Base-by-base conservation (phyloP, 179 eudicot species). In the Pouteria campechiana region DNA sequence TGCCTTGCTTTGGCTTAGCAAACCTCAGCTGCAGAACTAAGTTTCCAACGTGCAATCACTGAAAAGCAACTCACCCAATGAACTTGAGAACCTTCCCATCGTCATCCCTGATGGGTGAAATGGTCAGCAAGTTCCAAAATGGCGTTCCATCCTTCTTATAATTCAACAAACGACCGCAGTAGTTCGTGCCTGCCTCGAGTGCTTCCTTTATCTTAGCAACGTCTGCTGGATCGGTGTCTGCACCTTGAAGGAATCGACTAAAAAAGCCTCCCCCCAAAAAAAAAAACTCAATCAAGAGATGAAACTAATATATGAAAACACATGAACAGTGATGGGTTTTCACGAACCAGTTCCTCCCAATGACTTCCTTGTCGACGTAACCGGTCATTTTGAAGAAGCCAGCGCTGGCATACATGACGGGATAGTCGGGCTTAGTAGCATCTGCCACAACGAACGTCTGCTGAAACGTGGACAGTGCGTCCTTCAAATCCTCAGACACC, bases 341-440 rank as follows among this genome's bases (percentile, higher is more conserved):
- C 6, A 35, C 8, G 3, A 17, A 79, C 98, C 96, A 79, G 67
- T 86, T 90, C 58, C 98, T 61, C 34, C 98, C 98, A 6, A 90
- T 69, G 41, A 90, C 96, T 51, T 86, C 98, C 60, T 75, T 76
- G 4, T 95, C 76, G 27, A 59, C 72, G 64, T 86, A 90, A 11
- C 98, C 96, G 12, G 98, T 90, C 96, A 86, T 82, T 55, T 77
- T 82, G 47, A 82, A 90, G 69, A 90, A 90, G 7, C 96, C 94
- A 42, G 89, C 85, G 37, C 98, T 90, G n/a, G 98, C 98, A 63
- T 90, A 90, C 65, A 90, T 11, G 33, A 90, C 82, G 2, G 98
- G 96, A 50, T 55, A 54, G 50, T 90, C 94, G 7, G 87, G 76
- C 63, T 86, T 90, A 30, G 74, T 61, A 18, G 94, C 98, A 70